phyloP scores from a whole-genome alignment of 1,284 basidiomycete species.

The Waitea zeae region DNA sequence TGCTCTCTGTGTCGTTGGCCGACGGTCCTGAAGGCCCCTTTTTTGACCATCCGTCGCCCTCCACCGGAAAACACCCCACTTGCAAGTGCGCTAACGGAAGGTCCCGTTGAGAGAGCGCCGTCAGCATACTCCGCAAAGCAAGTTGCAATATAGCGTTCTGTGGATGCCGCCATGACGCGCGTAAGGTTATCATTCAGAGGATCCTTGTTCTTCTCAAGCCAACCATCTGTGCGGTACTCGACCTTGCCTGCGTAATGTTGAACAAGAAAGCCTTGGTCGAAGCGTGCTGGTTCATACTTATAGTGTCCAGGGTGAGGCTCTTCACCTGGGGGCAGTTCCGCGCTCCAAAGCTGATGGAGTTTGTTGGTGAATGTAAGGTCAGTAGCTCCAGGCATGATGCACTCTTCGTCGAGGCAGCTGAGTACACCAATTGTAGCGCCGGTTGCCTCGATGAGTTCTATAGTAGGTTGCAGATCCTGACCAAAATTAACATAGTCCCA shows the following conservation, averaged over 20 bases:
- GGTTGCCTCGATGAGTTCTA: constrained; percentile 89
- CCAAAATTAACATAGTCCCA: constrained; percentile 99
- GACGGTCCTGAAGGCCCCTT: constrained; percentile 94
- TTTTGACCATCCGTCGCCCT: constrained; percentile 74
- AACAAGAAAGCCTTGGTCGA: constrained; percentile 90
- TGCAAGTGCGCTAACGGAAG: constrained; percentile 15
- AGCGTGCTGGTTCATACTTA: constrained; percentile 81
- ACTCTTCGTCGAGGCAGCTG: constrained; percentile 92
- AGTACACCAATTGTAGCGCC: constrained; percentile 72
- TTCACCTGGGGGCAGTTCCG: constrained; percentile 26
- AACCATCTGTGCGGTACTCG: constrained; percentile 91
- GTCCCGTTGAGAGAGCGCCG: constrained; percentile 11
- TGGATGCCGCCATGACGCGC: constrained; percentile 72
- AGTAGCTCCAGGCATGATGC: constrained; percentile 98
- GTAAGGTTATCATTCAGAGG: constrained; percentile 95
- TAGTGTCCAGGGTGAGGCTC: constrained; percentile 53
- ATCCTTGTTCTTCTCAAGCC: constrained; percentile 99
- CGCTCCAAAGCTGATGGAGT: constrained; percentile 58
- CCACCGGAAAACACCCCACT: constrained; percentile 29
- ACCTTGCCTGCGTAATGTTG: constrained; percentile 96
- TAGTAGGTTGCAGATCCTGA: constrained; percentile 93
- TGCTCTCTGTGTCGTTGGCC: constrained; percentile 96
- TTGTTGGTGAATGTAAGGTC: constrained; percentile 95
- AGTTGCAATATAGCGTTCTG: constrained; percentile 65
- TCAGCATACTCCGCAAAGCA: constrained; percentile 81